These are phyloP conservation scores for Sporothrix globosa DNA, from an alignment of 2,329 filamentous ascomycete species.

Conservation along the genomic window DNA sequence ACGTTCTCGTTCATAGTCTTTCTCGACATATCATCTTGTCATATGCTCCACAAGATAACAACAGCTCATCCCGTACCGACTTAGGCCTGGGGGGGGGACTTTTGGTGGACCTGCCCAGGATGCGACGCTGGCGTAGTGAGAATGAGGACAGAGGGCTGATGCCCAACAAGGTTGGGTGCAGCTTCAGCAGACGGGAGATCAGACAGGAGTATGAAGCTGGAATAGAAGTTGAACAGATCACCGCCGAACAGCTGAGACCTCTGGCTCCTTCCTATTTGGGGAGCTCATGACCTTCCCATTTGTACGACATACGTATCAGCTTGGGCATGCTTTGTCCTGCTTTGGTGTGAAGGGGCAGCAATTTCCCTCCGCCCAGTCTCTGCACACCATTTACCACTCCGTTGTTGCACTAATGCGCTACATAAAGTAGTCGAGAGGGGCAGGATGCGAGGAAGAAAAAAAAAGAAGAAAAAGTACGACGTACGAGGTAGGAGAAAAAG, in stretches of 20 bases:
- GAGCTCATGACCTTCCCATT: background rate
- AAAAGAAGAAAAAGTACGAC: background rate
- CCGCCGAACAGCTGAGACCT: no score
- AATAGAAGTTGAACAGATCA: background rate
- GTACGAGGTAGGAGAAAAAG: no score
- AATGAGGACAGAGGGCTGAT: background rate
- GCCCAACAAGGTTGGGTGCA: no score
- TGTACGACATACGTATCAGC: background rate
- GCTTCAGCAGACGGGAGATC: background rate
- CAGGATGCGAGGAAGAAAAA: background rate
- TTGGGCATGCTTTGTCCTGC: background rate
- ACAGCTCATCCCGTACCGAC: background rate
- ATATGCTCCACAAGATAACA: constrained; percentile 19
- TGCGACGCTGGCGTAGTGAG: background rate
- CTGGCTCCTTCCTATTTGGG: constrained; percentile 25
- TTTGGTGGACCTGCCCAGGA: background rate
- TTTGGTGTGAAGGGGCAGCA: background rate
- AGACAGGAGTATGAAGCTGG: background rate
- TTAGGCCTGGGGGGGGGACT: background rate
- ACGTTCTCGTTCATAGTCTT: background rate
- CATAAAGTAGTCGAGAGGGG: background rate
- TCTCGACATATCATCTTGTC: background rate
- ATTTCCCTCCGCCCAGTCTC: background rate
- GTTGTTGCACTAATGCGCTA: background rate
- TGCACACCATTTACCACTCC: no score